A percentile compares a stretch with the other conserved stretches of the same genome.
Conservation (phyloP, 768 basidiomycete genomes). For the Candolleomyces aberdarensis region DNA sequence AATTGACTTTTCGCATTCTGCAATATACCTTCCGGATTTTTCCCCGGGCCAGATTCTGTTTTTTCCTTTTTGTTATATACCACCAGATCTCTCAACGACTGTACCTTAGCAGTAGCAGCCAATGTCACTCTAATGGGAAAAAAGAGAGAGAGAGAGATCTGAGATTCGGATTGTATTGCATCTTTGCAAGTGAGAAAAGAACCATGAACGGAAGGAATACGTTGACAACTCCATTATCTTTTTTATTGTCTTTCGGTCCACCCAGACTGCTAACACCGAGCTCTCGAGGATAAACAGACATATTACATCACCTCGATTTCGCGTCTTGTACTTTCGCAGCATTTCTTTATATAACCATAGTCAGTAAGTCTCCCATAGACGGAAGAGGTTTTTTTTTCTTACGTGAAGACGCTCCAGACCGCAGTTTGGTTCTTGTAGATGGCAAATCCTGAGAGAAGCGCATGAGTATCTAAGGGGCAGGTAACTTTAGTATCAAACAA, state of each 20-base stretch:
- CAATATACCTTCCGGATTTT: neutral
- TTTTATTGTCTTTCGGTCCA: neutral
- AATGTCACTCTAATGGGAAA: no score
- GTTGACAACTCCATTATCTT: neutral
- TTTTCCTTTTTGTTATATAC: neutral
- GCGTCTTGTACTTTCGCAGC: constrained; percentile 31
- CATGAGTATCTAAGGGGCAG: neutral
- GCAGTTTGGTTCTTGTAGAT: constrained; percentile 51
- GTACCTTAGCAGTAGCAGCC: no score
- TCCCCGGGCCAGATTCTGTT: neutral
- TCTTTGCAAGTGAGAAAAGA: neutral
- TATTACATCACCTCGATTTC: constrained; percentile 22
- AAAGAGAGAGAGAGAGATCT: neutral
- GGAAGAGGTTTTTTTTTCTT: constrained; percentile 8
- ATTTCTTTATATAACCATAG: constrained; percentile 18
- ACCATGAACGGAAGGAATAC: neutral
- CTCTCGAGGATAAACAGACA: neutral
- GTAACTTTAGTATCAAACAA: neutral
- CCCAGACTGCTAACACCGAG: neutral
- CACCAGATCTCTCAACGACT: no score
- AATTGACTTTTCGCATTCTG: neutral
- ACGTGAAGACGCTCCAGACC: constrained; percentile 53
- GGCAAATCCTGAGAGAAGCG: constrained; percentile 34
- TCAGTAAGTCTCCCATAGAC: constrained; percentile 2
- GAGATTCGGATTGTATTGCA: neutral